Conservation (phyloP, 2,329 filamentous ascomycete species). For the Cladosporium colombiae region DNA sequence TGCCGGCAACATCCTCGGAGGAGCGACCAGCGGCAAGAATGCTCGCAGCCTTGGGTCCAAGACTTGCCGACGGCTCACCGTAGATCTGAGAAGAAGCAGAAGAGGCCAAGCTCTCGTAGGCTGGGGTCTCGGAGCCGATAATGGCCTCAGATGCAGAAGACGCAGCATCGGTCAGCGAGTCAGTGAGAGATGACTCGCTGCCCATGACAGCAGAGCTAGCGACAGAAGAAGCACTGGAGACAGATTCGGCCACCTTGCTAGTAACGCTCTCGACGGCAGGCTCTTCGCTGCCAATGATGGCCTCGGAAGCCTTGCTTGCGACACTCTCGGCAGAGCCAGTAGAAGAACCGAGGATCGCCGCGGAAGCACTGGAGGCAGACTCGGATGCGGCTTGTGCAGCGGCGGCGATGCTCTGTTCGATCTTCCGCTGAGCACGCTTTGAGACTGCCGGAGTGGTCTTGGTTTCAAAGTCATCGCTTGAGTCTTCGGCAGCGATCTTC, state of each 20-base stretch:
- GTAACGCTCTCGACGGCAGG: conserved; percentile 21
- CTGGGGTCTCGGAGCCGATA: no score
- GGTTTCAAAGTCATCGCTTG: conserved; percentile 75
- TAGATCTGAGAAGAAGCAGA: conserved; percentile 11
- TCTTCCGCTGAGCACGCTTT: conserved; percentile 41
- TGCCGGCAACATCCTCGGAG: conserved; percentile 33
- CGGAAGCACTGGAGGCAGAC: conserved; percentile 36
- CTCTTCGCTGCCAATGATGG: conserved; percentile 22
- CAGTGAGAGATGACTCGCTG: conserved; percentile 18
- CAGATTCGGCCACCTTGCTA: conserved; percentile 22
- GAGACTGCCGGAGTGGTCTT: conserved; percentile 62
- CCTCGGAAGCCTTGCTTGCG: conserved; percentile 52
- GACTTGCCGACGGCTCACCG: conserved; percentile 9
- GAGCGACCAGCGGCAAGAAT: conserved; percentile 37
- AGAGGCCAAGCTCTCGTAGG: neutral
- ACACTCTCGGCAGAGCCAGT: conserved; percentile 54
- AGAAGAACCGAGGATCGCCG: conserved; percentile 29
- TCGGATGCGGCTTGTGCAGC: conserved; percentile 36
- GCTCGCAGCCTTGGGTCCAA: conserved; percentile 36
- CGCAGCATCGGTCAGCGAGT: conserved; percentile 14
- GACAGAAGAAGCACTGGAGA: conserved; percentile 23
- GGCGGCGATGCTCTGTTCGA: conserved; percentile 39
- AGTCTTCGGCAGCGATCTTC: conserved; percentile 77
- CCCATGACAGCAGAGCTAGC: conserved; percentile 16
- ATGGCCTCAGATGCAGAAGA: conserved; percentile 9